Percentiles rank a stretch among this genome's conserved stretches.
Evolutionary conservation across 1,284 basidiomycete species (phyloP).

Genomic region (Tylopilus sp.): DNA sequence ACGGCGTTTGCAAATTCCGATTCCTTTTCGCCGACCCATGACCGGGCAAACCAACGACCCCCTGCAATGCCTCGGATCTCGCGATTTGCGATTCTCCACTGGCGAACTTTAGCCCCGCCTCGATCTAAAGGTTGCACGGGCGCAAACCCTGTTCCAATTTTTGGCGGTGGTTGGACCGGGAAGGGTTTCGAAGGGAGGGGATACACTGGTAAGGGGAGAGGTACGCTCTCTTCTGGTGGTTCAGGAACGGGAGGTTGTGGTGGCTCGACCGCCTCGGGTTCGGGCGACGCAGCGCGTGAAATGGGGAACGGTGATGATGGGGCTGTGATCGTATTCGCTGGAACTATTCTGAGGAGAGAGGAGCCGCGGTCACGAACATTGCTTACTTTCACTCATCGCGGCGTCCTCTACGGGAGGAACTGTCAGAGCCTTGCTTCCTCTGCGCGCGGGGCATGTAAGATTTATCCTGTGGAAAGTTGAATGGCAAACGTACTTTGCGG

Average conservation of each 20-base stretch:
- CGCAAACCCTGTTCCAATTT: conserved; percentile 69
- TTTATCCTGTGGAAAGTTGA: not conserved
- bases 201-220: conserved; percentile 67
- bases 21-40: conserved; percentile 78
- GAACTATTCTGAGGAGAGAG: conserved; percentile 1
- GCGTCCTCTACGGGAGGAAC: conserved; percentile 31
- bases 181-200: conserved; percentile 75
- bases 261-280: conserved; percentile 28
- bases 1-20: conserved; percentile 50
- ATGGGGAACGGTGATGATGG: conserved; percentile 43
- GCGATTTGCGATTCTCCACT: conserved; percentile 67
- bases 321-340: conserved; percentile 42
- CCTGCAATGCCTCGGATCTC: conserved; percentile 77
- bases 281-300: conserved; percentile 26
- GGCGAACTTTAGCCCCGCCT: conserved; percentile 53
- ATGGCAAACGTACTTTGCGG: conserved; percentile 37
- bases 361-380: not conserved
- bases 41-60: conserved; percentile 68
- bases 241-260: conserved; percentile 39
- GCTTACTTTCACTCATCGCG: conserved; percentile 45
- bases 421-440: conserved; percentile 19
- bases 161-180: conserved; percentile 70
- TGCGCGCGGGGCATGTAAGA: conserved; percentile 7
- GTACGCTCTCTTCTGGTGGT: conserved; percentile 50
- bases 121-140: conserved; percentile 62